Evolutionary conservation across 2,329 filamentous ascomycete genomes (phyloP), one percentile per base, ranked within the genome.

Genomic region (Aspergillus bombycis): DNA sequence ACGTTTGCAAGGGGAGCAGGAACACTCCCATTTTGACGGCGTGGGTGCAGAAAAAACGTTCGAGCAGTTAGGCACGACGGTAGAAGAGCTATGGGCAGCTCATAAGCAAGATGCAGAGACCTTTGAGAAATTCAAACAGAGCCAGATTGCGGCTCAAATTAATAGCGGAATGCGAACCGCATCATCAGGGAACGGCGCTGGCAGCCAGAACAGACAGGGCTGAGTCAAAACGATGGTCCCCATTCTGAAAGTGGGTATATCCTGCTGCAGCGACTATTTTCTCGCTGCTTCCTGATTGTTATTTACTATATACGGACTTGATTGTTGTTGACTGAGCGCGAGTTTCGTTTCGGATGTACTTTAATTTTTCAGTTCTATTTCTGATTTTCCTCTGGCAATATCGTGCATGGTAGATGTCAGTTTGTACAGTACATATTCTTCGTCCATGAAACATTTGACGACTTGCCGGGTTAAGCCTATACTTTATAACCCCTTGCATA

Each of bases 91-190:
- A 16, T 75, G 77, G 70, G 73, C 74, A 12, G 74, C 79, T 36
- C 74, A 81, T 58, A 72, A 74, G 57, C 73, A 81, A 63, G 81
- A 83, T 58, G 74, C 77, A 0, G 80, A 82, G 66, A 74, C 74
- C 21, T 82, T 82, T 64, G 77, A 80, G 64, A 72, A 67, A 43
- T 81, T 82, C 64, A 79, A 77, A 58, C 75, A 81, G 63, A 80
- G 77, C 19, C 81, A 83, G 61, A 78, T 83, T 57, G 81, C 80
- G 4, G 80, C 81, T 16, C 79, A 81, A 63, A 78, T 81, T 32
- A 81, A 82, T 66, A 78, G 77, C 48, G 78, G 78, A 14, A 67
- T 74, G 48, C 68, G 72, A 34, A 67, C 65, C 19, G 58, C 67
- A 38, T 64, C 70, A 50, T 52, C 63, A 36, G 53, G 62, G 32